phyloP scores from a whole-genome alignment of 257 asterid genomes.

The Salvia splendens region DNA sequence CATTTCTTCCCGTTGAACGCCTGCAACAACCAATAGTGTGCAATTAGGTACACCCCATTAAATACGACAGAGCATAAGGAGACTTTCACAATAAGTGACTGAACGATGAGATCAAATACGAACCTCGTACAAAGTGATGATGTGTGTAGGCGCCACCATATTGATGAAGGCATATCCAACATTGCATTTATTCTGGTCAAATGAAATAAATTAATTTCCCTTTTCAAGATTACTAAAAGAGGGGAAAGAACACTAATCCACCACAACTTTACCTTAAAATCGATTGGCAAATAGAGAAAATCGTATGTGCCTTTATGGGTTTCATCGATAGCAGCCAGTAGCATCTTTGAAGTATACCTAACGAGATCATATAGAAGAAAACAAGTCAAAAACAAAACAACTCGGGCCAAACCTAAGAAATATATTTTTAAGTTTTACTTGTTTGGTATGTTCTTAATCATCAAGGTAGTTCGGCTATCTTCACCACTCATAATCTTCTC shows the following conservation, averaged over 20 bases:
- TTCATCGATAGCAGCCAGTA: conserved; percentile 84
- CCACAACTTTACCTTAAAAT: conserved; percentile 70
- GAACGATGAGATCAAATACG: conserved; percentile 20
- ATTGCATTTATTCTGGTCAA: conserved; percentile 89
- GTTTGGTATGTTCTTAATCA: conserved; percentile 97
- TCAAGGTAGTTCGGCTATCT: conserved; percentile 87
- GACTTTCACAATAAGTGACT: background rate
- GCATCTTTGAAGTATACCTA: conserved; percentile 98
- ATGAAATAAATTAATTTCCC: conserved; percentile 22
- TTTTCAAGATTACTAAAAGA: conserved; percentile 11
- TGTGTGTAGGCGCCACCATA: conserved; percentile 89
- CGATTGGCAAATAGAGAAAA: conserved; percentile 91
- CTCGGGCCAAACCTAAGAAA: conserved; percentile 18
- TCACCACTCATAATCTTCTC: conserved; percentile 76
- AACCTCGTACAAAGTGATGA: conserved; percentile 81
- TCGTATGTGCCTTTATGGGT: conserved; percentile 85
- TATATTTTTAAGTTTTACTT: conserved; percentile 52
- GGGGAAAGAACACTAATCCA: background rate
- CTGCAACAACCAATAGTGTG: conserved; percentile 38
- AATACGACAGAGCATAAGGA: no score
- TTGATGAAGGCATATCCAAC: conserved; percentile 99
- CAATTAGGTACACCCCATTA: background rate
- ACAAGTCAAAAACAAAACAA: background rate
- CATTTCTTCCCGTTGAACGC: conserved; percentile 95
- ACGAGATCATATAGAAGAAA: conserved; percentile 20